Evolutionary conservation across 768 basidiomycete species (phyloP).

Genomic region (Tylopilus vinaceipallidus): DNA sequence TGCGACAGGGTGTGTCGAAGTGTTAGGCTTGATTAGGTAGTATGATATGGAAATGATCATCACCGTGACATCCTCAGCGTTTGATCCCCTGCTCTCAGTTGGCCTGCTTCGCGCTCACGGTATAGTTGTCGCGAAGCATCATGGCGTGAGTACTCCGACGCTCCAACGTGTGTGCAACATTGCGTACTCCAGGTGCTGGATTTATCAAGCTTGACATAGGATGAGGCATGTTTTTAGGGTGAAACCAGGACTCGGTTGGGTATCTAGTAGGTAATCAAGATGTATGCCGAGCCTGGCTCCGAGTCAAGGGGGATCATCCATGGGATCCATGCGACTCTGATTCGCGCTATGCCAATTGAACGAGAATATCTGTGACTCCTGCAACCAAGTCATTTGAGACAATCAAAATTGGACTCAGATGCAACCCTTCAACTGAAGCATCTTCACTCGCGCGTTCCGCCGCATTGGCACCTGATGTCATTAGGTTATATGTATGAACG

Average conservation of each 20-base stretch:
- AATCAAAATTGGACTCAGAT: no score
- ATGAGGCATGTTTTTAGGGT: no score
- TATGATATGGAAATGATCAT: neutral
- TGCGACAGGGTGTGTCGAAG: no score
- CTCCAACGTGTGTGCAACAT: no score
- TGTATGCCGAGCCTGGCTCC: no score
- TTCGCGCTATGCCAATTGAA: neutral
- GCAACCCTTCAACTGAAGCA: neutral
- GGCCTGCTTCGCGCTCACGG: neutral
- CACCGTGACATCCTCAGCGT: conserved; percentile 5
- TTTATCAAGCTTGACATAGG: neutral
- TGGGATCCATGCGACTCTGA: neutral
- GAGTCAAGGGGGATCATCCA: neutral
- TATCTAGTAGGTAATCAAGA: neutral
- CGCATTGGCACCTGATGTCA: neutral
- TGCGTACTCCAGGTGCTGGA: neutral
- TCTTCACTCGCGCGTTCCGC: neutral
- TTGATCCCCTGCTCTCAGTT: neutral
- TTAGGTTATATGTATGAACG: conserved; percentile 17
- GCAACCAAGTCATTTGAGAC: no score
- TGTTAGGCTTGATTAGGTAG: conserved; percentile 4
- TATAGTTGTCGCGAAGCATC: neutral
- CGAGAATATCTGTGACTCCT: neutral
- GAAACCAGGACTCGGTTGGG: no score
- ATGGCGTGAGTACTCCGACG: no score